Evolutionary conservation across 805 yeast species (phyloP), one percentile per base, ranked within the genome.

Genomic region (Starmerella roubikii): DNA sequence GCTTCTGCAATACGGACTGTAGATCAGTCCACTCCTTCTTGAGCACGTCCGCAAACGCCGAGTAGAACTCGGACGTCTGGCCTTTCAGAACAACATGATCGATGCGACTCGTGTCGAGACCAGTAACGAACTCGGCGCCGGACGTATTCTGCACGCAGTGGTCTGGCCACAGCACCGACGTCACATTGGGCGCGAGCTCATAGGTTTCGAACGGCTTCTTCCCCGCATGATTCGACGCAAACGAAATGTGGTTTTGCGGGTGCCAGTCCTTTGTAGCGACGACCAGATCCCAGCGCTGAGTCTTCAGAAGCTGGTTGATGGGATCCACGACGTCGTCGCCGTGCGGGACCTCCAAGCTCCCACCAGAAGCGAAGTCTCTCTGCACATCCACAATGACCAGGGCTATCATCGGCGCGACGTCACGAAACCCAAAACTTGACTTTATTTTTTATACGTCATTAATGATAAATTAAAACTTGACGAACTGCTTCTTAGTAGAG

Each of bases 211-310:
- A 85, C 2, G 85, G 80, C 2, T 55, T 40, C 20, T 46, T 57
- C 26, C 47, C 57, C 9, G 13, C 23, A 52, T 84, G 85, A 34
- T 67, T 69, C 0, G 77, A 67, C 0, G 96, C 94, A 65, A 86
- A 86, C 7, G 94, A 84, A 0, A 69, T 66, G 55, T 86, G 97
- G 50, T 71, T 65, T 11, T 46, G 29, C 0, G 95, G 93, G 56
- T 86, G 97, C 91, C 93, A 83, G 54, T 86, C 97, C 54, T 77
- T 74, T 2, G 93, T 78, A 28, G 82, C 76, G 0, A 80, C 70
- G 1, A 83, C 64, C 6, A 74, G 59, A 32, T 66, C 63, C 88
- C 91, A 85, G 0, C 55, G 39, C 12, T 34, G 25, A 13, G 60
- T 53, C 22, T 65, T 55, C 9, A 74, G 48, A 30, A 83, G 57